These are phyloP conservation scores for Lasiodiplodia hormozganensis DNA, from an alignment of 2,329 filamentous ascomycete genomes.

Conservation along the genomic window DNA sequence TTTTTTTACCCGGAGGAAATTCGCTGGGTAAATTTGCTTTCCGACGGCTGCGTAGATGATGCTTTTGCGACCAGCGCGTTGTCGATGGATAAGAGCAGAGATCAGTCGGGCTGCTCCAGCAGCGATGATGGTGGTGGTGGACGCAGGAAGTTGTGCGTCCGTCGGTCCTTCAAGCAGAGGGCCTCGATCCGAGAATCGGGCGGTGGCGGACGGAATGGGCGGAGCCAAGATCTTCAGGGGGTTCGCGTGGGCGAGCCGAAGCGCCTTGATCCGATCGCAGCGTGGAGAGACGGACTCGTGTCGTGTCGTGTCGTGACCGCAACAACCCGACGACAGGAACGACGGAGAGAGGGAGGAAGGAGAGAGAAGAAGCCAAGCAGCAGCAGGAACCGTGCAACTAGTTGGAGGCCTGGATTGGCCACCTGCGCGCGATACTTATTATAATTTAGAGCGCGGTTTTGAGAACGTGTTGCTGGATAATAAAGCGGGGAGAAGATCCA, in stretches of 20 bases:
- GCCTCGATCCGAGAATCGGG: neutral
- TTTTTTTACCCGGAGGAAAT: neutral
- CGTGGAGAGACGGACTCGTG: no score
- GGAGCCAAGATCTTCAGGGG: neutral
- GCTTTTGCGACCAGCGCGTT: neutral
- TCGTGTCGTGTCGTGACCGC: neutral
- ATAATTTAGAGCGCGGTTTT: neutral
- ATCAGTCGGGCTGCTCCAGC: no score
- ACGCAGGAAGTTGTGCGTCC: no score
- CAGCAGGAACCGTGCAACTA: neutral
- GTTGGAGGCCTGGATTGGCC: no score
- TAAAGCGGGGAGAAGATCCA: neutral
- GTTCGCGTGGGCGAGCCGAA: neutral
- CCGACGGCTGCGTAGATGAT: neutral
- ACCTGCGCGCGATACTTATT: neutral
- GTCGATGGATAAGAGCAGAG: no score
- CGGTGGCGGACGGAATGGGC: neutral
- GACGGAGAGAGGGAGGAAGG: neutral
- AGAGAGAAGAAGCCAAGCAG: neutral
- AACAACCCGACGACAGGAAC: no score
- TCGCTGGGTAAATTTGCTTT: neutral
- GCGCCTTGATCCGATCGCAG: neutral
- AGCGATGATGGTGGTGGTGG: neutral
- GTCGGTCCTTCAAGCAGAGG: neutral
- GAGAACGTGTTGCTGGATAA: neutral